Evolutionary conservation across 345 rosid genomes (phyloP).

Genomic region (Gossypium thurberi): DNA sequence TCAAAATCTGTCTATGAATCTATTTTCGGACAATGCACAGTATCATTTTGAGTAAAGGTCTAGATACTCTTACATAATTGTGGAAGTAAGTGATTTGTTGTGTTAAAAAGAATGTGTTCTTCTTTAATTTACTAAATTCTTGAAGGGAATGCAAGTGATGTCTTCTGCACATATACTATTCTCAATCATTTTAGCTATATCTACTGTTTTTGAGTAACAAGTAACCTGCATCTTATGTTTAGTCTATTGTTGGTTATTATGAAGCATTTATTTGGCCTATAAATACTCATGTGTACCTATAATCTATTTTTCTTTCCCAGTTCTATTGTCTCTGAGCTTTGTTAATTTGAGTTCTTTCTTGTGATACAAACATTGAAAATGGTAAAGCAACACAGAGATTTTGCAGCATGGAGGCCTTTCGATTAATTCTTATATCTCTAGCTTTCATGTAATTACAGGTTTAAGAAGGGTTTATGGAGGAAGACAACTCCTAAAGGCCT

Average conservation of each 20-base stretch:
- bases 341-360: background rate
- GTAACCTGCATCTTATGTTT: background rate
- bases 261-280: background rate
- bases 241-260: background rate
- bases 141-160: background rate
- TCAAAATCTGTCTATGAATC: background rate
- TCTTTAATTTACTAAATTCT: background rate
- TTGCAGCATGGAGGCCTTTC: background rate
- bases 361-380: background rate
- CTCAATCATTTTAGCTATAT: background rate
- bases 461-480: constrained; percentile 83
- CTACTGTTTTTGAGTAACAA: background rate
- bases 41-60: background rate
- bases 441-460: constrained; percentile 41
- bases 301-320: background rate
- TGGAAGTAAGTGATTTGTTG: background rate
- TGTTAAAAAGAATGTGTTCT: background rate
- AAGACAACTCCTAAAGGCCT: constrained; percentile 78
- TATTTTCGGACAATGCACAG: background rate
- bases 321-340: background rate
- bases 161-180: background rate
- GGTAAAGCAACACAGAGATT: background rate
- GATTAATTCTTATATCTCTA: background rate
- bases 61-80: background rate
- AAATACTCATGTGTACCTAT: background rate